Evolutionary conservation across 2,329 filamentous ascomycete genomes (phyloP).

Genomic region (Drechslerella stenobrocha): DNA sequence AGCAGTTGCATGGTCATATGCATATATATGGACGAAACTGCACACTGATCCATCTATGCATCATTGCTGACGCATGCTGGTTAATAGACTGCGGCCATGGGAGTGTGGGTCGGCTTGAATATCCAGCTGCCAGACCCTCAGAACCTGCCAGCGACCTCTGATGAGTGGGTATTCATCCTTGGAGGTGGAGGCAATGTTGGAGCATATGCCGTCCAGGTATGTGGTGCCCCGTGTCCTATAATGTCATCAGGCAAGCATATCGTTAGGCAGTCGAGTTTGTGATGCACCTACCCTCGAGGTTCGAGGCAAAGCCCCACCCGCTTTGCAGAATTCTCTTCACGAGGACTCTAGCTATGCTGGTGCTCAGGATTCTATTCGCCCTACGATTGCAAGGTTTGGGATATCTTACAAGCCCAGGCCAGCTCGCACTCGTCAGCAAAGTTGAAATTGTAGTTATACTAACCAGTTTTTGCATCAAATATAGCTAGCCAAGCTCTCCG

Average conservation of each 20-base stretch:
- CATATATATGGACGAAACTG: slow-evolving; percentile 15
- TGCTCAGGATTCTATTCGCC: too few species aligned
- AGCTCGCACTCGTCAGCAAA: too few species aligned
- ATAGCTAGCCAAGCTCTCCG: slow-evolving; percentile 42
- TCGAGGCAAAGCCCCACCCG: too few species aligned
- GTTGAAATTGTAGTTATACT: too few species aligned
- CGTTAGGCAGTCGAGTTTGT: background rate
- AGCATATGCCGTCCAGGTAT: slow-evolving; percentile 38
- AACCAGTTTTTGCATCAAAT: background rate
- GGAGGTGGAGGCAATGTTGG: slow-evolving; percentile 44
- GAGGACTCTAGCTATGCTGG: background rate
- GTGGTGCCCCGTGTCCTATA: background rate
- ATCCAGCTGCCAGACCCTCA: slow-evolving; percentile 31
- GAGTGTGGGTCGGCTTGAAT: slow-evolving; percentile 33
- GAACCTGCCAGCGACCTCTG: slow-evolving; percentile 36
- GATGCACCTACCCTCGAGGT: background rate
- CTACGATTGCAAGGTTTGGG: too few species aligned
- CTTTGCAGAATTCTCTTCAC: background rate
- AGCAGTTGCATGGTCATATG: slow-evolving; percentile 20
- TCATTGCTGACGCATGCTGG: slow-evolving; percentile 8
- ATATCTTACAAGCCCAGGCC: background rate
- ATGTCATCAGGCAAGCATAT: background rate
- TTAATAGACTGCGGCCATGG: slow-evolving; percentile 34
- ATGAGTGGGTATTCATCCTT: slow-evolving; percentile 37
- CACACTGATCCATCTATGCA: slow-evolving; percentile 23